Base-by-base conservation (phyloP, 2,329 filamentous ascomycete species). In the Clonostachys rhizophaga region DNA sequence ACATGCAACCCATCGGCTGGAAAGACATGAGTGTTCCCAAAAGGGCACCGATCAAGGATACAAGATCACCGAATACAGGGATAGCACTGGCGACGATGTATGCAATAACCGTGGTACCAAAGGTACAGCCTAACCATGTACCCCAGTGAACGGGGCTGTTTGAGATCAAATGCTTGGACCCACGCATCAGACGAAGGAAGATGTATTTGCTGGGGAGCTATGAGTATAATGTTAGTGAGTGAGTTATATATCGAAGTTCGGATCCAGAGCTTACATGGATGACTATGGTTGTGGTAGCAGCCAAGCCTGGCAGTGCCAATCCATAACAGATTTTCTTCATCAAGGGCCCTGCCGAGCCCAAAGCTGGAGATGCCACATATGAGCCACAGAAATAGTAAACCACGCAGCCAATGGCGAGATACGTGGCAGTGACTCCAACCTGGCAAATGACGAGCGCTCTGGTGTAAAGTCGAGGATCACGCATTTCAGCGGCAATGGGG, bases 311-410 rank as follows among this genome's bases (percentile, higher is more conserved):
- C 4, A 65, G 54, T 14, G 61, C 59, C 14, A 65, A 51, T 10
- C 71, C 72, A 46, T 74, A 76, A 42, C 61, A 62, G 14, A 74
- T 56, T 50, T 67, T 73, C 60, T 75, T 75, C 45, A 72, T 59
- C 0, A 55, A 42, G 0, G 40, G 4, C 1, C 72, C 72, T 1
- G 70, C 72, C 20, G 70, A 73, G 3, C 71, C 73, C 7, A 76
- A 61, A 3, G 71, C 71, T 1, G 72, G 73, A 0, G 70, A 74
- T 1, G 71, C 65, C 5, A 76, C 69, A 46, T 65, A 71, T 0
- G 66, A 68, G 1, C 73, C 72, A 50, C 69, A 73, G 52, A 58
- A 75, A 49, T 66, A 67, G 56, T 75, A 76, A 3, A 76, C 66
- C 0, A 74, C 65, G 4, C 62, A 50, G 9, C 59, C 59, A 8